These are phyloP conservation scores for Xylaria palmicola DNA, from an alignment of 495 filamentous ascomycete species.

Conservation along the genomic window DNA sequence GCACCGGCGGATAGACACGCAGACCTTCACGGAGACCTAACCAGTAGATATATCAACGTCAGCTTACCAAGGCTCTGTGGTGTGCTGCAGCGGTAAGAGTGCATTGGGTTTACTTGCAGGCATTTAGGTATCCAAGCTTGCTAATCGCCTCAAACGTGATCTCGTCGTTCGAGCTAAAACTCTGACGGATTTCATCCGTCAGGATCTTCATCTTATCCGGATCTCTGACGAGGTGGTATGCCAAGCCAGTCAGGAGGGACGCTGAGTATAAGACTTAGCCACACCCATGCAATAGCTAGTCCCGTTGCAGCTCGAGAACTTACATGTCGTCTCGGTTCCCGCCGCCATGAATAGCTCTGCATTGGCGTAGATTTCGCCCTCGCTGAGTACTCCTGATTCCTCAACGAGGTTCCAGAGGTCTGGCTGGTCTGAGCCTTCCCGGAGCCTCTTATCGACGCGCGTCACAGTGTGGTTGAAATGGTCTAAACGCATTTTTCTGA, in stretches of 20 bases:
- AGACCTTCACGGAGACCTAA: constrained; percentile 49
- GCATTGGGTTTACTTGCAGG: constrained; percentile 27
- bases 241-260: constrained; percentile 44
- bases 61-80: too few relatives aligned
- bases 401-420: constrained; percentile 1
- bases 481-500: not conserved
- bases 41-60: not conserved
- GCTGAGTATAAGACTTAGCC: not conserved
- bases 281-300: not conserved
- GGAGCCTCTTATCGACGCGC: not conserved
- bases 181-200: constrained; percentile 44
- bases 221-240: constrained; percentile 51
- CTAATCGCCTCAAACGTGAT: constrained; percentile 49
- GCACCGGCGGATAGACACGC: constrained; percentile 56
- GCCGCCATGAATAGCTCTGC: not conserved
- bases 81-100: not conserved
- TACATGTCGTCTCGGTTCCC: not conserved
- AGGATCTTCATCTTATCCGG: constrained; percentile 41
- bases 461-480: not conserved
- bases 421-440: not conserved
- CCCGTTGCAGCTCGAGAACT: not conserved
- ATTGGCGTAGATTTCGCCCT: not conserved
- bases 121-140: constrained; percentile 51
- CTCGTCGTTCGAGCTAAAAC: constrained; percentile 46
- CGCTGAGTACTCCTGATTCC: not conserved